Conservation (phyloP, 2,329 filamentous ascomycete genomes). For the Colletotrichum orchidophilum region DNA sequence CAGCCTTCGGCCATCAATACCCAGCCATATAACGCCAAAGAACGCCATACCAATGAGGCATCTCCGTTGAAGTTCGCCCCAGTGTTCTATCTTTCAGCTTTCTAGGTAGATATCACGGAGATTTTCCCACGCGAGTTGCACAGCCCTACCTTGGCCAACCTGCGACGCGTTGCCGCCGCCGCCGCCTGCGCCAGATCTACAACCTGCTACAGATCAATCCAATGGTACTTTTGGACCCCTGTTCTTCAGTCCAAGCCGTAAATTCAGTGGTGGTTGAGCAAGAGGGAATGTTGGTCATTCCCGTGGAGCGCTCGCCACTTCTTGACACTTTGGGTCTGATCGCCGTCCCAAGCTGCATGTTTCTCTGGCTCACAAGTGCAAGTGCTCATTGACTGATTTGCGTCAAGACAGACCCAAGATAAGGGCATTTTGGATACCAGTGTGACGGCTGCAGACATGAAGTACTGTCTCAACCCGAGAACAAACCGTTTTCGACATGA, state of each 20-base stretch:
- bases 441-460: conserved; percentile 14
- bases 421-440: neutral
- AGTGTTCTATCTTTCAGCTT: neutral
- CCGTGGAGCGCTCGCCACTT: neutral
- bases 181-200: neutral
- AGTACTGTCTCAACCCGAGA: neutral
- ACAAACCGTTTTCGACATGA: neutral
- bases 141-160: neutral
- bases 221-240: no score
- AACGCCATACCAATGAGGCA: neutral
- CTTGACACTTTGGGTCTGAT: neutral
- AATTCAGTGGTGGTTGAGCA: neutral
- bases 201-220: neutral
- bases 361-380: neutral
- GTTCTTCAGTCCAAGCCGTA: neutral
- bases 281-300: neutral
- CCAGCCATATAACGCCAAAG: neutral
- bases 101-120: neutral
- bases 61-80: neutral
- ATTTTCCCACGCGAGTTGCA: conserved; percentile 8
- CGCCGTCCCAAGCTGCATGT: neutral
- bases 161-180: neutral
- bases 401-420: neutral
- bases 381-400: no score
- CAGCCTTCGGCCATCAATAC: neutral